Percentiles rank a stretch among this genome's conserved stretches.
These are phyloP conservation scores for Stachybotrys elegans DNA, from an alignment of 2,329 filamentous ascomycete species.

Conservation along the genomic window DNA sequence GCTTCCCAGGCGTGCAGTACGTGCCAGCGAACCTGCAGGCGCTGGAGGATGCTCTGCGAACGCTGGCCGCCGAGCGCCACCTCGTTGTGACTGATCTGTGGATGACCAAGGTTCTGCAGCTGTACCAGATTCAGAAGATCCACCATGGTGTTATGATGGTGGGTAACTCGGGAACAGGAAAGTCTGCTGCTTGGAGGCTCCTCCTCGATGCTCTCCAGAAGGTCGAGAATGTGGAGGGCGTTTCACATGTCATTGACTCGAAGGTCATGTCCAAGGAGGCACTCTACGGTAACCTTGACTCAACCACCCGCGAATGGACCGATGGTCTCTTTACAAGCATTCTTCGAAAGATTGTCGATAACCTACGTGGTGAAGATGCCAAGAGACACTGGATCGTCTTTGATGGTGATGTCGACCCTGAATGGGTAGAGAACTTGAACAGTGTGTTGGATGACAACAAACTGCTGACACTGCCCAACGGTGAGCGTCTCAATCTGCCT, in stretches of 20 bases:
- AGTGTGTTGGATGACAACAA: conserved; percentile 99
- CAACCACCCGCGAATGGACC: conserved; percentile 97
- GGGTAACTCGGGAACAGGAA: conserved; percentile 93
- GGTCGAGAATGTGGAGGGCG: conserved; percentile 86
- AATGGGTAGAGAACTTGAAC: conserved; percentile 99
- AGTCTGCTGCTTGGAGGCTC: conserved; percentile 91
- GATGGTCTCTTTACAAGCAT: conserved; percentile 98
- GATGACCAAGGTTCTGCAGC: conserved; percentile 95
- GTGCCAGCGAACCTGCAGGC: conserved; percentile 80
- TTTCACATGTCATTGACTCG: conserved; percentile 95
- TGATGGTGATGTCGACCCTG: conserved; percentile 96
- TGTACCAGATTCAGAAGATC: conserved; percentile 96
- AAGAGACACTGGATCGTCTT: conserved; percentile 99
- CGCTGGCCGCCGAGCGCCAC: conserved; percentile 78
- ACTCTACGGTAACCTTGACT: conserved; percentile 91
- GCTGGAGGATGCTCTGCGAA: conserved; percentile 74
- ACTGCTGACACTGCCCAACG: conserved; percentile 91
- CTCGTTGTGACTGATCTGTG: conserved; percentile 88
- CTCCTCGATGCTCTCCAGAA: conserved; percentile 86
- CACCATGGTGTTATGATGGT: conserved; percentile 99
- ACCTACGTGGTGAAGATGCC: conserved; percentile 90
- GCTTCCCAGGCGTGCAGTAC: conserved; percentile 92
- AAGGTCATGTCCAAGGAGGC: conserved; percentile 99
- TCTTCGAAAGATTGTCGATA: conserved; percentile 96
- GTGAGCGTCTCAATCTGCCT: conserved; percentile 92